Evolutionary conservation across 2,329 filamentous ascomycete species (phyloP), one percentile per base, ranked within the genome.

Genomic region (Fusarium anthophilum): DNA sequence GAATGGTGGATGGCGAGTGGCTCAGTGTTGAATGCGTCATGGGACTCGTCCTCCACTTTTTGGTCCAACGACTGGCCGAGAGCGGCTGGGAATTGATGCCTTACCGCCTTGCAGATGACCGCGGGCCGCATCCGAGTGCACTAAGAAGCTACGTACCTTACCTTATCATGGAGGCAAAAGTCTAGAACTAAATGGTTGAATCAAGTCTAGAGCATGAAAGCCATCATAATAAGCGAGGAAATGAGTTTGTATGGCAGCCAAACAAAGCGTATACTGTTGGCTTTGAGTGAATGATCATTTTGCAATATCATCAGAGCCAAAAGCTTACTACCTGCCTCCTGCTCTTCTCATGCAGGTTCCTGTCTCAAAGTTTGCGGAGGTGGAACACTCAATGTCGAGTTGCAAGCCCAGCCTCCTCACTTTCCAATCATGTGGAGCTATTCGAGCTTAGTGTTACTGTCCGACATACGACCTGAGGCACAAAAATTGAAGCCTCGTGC

Each of bases 401-500:
- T 37, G n/a, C 26, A 39, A 63, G 30, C 17, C 63, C 60, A 65
- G 63, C 60, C 48, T 66, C 60, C 41, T 41, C 47, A 41, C 48
- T 18, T 30, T 43, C 38, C 48, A 35, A 32, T 57, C 17, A 37
- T 30, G 30, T 32, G n/a, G 14, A 62, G n/a, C 63, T 37, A 51
- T 59, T 67, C 37, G 9, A 14, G 39, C 39, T 53, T 68, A 61
- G 63, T 38, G 47, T 11, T 20, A 26, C 24, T 22, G 35, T 51
- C 44, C 24, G 22, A 35, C 30, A 7, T 13, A 6, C 15, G 84
- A 83, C 85, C 86, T 87, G 82, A 84, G 82, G 81, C 82, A 83
- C 80, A 83, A 50, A 87, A 86, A 86, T 86, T 86, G 86, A 85
- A 84, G 81, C 86, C 37, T 30, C 4, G 55, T 30, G 70, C 70